These are phyloP conservation scores for Colletotrichum gloeosporioides DNA, from an alignment of 2,329 filamentous ascomycete species.

Conservation along the genomic window DNA sequence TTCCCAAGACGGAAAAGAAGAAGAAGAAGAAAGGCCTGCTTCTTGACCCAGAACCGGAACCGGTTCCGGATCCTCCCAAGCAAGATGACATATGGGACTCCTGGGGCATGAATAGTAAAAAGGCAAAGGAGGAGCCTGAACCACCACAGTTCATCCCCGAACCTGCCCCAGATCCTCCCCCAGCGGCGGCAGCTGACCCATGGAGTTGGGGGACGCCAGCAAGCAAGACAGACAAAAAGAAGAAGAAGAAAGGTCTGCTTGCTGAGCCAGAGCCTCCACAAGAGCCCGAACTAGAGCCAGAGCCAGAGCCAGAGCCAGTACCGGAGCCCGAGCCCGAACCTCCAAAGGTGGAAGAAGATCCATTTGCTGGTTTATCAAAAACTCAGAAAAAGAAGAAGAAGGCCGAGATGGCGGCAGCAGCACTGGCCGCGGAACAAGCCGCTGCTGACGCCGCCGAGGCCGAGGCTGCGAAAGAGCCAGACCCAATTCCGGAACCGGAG, in stretches of 20 bases:
- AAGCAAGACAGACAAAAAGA: constrained; percentile 48
- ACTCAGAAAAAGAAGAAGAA: constrained; percentile 37
- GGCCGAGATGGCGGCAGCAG: constrained; percentile 13
- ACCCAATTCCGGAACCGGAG: constrained; percentile 16
- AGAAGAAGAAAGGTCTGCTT: constrained; percentile 38
- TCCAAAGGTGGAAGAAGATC: constrained; percentile 35
- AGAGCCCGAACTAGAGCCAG: constrained; percentile 22
- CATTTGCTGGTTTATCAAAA: constrained; percentile 31
- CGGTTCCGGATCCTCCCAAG: constrained; percentile 8
- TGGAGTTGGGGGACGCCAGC: constrained; percentile 37
- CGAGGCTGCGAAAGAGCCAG: constrained; percentile 5
- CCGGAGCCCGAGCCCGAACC: constrained; percentile 31
- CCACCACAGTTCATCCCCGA: constrained; percentile 28
- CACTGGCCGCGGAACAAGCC: neutral
- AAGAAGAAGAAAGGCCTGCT: constrained; percentile 37
- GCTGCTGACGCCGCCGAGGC: neutral
- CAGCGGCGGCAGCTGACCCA: constrained; percentile 30
- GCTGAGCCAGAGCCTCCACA: constrained; percentile 24
- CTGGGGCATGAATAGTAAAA: constrained; percentile 46
- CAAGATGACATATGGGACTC: constrained; percentile 24
- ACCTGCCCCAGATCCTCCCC: constrained; percentile 30
- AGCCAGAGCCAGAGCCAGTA: constrained; percentile 24
- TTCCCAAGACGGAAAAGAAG: constrained; percentile 43
- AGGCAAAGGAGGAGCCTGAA: constrained; percentile 42
- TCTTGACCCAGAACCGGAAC: constrained; percentile 26